Evolutionary conservation across 148 eudicot genomes (phyloP).

Genomic region (Rhododendron ovatum): DNA sequence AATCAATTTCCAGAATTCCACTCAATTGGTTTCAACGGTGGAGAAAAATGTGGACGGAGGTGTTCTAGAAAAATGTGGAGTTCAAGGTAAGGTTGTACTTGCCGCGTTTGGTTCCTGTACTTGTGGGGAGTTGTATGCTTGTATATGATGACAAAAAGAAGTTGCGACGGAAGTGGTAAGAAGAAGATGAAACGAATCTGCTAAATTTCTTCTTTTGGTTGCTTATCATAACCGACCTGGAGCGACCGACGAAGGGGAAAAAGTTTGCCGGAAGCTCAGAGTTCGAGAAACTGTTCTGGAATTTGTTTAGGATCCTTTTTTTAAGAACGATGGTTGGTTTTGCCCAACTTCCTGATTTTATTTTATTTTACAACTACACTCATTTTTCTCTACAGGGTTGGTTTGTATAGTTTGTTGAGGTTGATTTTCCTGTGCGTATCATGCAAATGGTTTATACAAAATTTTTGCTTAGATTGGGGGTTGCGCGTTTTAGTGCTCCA

Average conservation of each 20-base stretch:
- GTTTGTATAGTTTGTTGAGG: neutral
- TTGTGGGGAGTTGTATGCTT: neutral
- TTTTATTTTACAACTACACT: neutral
- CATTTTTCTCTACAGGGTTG: neutral
- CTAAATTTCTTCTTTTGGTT: neutral
- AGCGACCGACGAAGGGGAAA: neutral
- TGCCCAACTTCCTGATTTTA: neutral
- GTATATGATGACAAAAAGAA: neutral
- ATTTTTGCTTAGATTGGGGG: too few species aligned
- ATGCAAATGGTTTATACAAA: neutral
- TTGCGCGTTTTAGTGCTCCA: too few species aligned
- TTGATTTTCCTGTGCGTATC: neutral
- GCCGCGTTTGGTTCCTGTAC: neutral
- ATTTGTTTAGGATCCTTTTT: neutral
- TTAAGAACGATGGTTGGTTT: neutral
- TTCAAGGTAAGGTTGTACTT: neutral
- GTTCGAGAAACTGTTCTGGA: neutral
- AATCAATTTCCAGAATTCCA: conserved; percentile 14
- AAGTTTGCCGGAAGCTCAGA: neutral
- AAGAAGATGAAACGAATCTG: neutral
- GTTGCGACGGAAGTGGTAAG: neutral
- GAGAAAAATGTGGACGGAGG: conserved; percentile 16
- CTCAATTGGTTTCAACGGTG: conserved; percentile 30
- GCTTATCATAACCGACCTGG: neutral
- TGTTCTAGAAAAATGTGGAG: conserved; percentile 7